Evolutionary conservation across 805 yeast species (phyloP), one percentile per base, ranked within the genome.

Genomic region (Wickerhamiella brachini): DNA sequence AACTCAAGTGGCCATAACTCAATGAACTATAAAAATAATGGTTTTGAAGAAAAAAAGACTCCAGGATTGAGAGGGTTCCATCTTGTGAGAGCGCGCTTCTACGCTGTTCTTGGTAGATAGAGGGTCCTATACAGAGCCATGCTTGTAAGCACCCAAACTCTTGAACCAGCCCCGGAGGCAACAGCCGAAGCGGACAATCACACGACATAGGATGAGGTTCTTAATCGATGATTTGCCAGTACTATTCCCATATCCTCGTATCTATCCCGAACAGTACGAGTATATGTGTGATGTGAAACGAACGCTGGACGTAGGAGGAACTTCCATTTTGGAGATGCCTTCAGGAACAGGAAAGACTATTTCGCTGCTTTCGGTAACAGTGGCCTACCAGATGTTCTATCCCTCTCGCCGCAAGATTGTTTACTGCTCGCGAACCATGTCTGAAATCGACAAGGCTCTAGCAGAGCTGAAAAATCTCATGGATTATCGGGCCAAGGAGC

Each of bases 271-370:
- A 68, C 99, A 93, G 66, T 93, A 93, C 73, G 93, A 89, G 34
- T 93, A 93, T 68, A 93, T 93, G 98, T 79, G 93, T 55, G 97
- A 90, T 66, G 83, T 93, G 57, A 93, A 93, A 70, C 80, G 82
- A 62, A 85, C 97, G 0, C 68, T 93, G 49, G 99, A 93, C 71
- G 95, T 84, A 1, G 97, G 97, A 1, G 98, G 98, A 12, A 89
- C 89, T 64, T 85, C 96, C 68, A 88, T 93, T 50, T 68, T 93
- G 62, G 99, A 93, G 70, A 93, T 93, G 99, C 99, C 99, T 58
- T 93, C 99, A 5, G 99, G 99, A 3, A 93, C 99, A 2, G 99
- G 99, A 44, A 93, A 93, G 65, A 93, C 99, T 39, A 85, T 93
- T 2, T 88, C 97, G 0, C 73, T 93, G 64, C 71, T 93, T 29